These are phyloP conservation scores for Penicillium sp. DNA, from an alignment of 2,329 filamentous ascomycete genomes.

Conservation along the genomic window DNA sequence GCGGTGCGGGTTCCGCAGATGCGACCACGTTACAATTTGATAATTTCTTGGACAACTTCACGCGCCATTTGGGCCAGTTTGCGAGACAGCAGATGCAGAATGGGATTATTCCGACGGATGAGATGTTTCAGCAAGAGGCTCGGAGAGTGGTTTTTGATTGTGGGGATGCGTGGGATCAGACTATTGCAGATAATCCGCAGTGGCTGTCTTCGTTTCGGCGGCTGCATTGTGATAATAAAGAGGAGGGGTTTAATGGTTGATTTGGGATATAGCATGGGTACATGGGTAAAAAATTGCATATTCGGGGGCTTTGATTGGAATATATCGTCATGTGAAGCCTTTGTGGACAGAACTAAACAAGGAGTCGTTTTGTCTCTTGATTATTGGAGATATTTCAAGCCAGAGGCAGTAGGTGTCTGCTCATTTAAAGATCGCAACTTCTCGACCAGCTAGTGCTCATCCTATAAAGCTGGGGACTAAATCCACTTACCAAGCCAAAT, in stretches of 20 bases:
- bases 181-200: slow-evolving; percentile 32
- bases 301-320: neutral
- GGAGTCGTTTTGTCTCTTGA: neutral
- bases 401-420: neutral
- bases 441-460: neutral
- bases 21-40: slow-evolving; percentile 8
- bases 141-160: slow-evolving; percentile 53
- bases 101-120: slow-evolving; percentile 49
- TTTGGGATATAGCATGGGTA: neutral
- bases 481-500: slow-evolving; percentile 19
- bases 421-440: neutral
- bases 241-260: neutral
- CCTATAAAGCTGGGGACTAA: neutral
- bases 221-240: slow-evolving; percentile 14
- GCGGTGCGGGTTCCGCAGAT: neutral
- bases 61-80: slow-evolving; percentile 24
- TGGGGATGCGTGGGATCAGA: slow-evolving; percentile 55
- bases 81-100: slow-evolving; percentile 21
- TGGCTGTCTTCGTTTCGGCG: slow-evolving; percentile 28
- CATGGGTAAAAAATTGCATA: neutral
- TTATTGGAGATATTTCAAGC: neutral
- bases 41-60: slow-evolving; percentile 15
- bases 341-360: neutral
- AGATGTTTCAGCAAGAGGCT: slow-evolving; percentile 54
- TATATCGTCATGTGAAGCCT: neutral